These are phyloP conservation scores for Penicillium sp. DNA, from an alignment of 2,329 filamentous ascomycete genomes.

Conservation along the genomic window DNA sequence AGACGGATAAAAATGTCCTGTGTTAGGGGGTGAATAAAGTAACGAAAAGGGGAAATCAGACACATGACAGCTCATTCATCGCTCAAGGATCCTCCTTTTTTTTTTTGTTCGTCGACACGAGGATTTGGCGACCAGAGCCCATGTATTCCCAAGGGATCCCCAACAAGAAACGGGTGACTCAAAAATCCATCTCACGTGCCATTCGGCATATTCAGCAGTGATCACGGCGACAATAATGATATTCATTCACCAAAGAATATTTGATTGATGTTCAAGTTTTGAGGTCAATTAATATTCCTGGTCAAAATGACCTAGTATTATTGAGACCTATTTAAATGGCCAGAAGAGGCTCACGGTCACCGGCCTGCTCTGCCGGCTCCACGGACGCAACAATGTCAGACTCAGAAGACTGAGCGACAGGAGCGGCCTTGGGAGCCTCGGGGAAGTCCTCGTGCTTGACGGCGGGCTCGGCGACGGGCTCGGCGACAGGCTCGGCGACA, in stretches of 20 bases:
- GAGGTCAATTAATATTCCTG: neutral
- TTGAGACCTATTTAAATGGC: slow-evolving; percentile 21
- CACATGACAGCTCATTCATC: slow-evolving; percentile 14
- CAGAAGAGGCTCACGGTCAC: slow-evolving; percentile 35
- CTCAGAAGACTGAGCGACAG: slow-evolving; percentile 25
- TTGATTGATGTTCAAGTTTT: neutral
- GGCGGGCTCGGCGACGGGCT: slow-evolving; percentile 38
- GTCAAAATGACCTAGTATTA: neutral
- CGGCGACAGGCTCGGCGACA: slow-evolving; percentile 43
- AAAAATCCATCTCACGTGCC: slow-evolving; percentile 2
- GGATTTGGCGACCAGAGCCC: neutral
- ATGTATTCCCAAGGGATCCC: slow-evolving; percentile 10
- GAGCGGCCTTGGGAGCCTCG: slow-evolving; percentile 43
- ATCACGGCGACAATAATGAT: slow-evolving; percentile 6
- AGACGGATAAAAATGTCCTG: slow-evolving; percentile 9
- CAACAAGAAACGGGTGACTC: slow-evolving; percentile 3
- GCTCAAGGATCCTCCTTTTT: slow-evolving; percentile 13
- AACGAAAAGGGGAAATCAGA: slow-evolving; percentile 6
- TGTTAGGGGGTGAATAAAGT: slow-evolving; percentile 3
- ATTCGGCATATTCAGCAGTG: slow-evolving; percentile 13
- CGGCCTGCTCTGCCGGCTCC: slow-evolving; percentile 29
- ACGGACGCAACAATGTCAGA: slow-evolving; percentile 17
- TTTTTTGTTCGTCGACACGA: slow-evolving; percentile 11
- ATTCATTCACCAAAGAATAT: slow-evolving; percentile 2
- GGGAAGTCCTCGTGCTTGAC: slow-evolving; percentile 53